Percentiles rank a stretch among this genome's conserved stretches.
Conservation (phyloP, 805 yeast genomes). For the Candida pini region DNA sequence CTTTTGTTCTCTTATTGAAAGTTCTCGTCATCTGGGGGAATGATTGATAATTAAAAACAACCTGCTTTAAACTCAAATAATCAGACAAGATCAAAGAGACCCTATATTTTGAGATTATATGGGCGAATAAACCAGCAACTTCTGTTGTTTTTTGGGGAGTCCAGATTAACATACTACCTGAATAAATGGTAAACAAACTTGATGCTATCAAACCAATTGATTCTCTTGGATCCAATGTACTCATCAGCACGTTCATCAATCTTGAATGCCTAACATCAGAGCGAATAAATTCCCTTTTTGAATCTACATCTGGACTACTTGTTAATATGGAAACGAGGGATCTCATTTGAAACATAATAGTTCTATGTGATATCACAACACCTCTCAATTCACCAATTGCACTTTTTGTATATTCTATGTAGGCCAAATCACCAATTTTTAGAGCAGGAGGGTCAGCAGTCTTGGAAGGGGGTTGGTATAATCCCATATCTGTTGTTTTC, state of each 20-base stretch:
- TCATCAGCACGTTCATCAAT: conserved; percentile 50
- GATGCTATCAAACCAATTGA: conserved; percentile 87
- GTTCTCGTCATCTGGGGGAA: conserved; percentile 81
- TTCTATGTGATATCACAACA: conserved; percentile 85
- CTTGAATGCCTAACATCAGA: conserved; percentile 43
- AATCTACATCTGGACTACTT: conserved; percentile 43
- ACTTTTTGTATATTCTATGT: conserved; percentile 85
- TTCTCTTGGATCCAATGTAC: conserved; percentile 63
- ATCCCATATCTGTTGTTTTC: conserved; percentile 85
- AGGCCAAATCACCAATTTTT: conserved; percentile 80
- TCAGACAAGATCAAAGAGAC: conserved; percentile 79
- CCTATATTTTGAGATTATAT: conserved; percentile 61
- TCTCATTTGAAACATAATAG: conserved; percentile 83
- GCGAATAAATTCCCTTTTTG: conserved; percentile 43
- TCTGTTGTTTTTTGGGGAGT: conserved; percentile 69
- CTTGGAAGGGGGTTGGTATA: conserved; percentile 51
- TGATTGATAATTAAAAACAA: conserved; percentile 87
- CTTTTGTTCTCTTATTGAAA: conserved; percentile 65
- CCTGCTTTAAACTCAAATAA: conserved; percentile 82
- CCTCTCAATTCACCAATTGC: conserved; percentile 92
- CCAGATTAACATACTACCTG: conserved; percentile 81
- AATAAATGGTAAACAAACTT: conserved; percentile 68
- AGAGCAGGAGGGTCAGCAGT: conserved; percentile 56
- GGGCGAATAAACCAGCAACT: conserved; percentile 82
- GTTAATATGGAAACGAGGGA: conserved; percentile 63